phyloP scores from a whole-genome alignment of 2,329 filamentous ascomycete genomes.

The Aspergillus bombycis region DNA sequence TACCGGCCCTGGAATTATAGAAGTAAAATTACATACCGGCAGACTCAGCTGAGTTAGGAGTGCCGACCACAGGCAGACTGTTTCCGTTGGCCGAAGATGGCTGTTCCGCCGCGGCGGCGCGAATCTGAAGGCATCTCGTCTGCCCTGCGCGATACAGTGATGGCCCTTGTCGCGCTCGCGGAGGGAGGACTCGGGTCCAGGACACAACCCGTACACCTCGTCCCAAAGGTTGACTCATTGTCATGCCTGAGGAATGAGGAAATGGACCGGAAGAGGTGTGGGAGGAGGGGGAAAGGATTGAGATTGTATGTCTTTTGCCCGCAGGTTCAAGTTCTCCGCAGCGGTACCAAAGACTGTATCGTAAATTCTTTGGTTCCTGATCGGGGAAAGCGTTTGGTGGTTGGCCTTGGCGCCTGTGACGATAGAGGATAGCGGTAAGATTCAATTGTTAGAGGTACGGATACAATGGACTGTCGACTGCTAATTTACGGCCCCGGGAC shows the following conservation, averaged over 20 bases:
- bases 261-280: conserved; percentile 9
- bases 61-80: conserved; percentile 40
- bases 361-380: conserved; percentile 23
- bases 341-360: conserved; percentile 8
- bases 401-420: not conserved
- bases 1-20: not conserved
- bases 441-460: not conserved
- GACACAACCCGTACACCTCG: conserved; percentile 38
- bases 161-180: conserved; percentile 24
- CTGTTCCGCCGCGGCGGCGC: conserved; percentile 46
- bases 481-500: not conserved
- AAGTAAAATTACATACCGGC: conserved; percentile 37
- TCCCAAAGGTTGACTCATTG: conserved; percentile 42
- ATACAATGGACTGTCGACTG: not conserved
- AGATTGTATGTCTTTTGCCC: conserved; percentile 8
- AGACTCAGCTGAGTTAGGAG: conserved; percentile 44
- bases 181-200: conserved; percentile 36
- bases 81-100: conserved; percentile 40
- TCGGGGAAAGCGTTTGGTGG: conserved; percentile 23
- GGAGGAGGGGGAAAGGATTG: conserved; percentile 9
- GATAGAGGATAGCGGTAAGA: not conserved
- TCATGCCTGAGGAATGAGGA: conserved; percentile 24
- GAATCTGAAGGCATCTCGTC: conserved; percentile 48
- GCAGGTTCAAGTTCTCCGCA: conserved; percentile 11
- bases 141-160: conserved; percentile 27